phyloP scores from a whole-genome alignment of 345 rosid genomes.

The Kernera saxatilis region DNA sequence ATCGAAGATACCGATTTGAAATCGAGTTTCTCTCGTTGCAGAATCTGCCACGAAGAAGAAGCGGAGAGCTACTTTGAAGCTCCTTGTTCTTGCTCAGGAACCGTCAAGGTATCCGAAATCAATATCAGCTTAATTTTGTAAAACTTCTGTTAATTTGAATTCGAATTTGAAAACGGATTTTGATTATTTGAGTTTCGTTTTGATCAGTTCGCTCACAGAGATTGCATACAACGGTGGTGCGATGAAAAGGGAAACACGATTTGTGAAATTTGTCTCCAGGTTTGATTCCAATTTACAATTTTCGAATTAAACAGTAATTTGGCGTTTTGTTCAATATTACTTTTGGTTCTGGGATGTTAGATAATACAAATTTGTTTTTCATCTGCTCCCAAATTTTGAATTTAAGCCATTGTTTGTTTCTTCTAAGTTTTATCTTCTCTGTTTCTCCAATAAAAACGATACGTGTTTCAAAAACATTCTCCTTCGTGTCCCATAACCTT shows the following conservation, averaged over 20 bases:
- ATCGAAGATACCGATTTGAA: constrained; percentile 41
- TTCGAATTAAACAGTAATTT: background rate
- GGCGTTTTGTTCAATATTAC: background rate
- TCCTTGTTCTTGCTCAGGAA: constrained; percentile 94
- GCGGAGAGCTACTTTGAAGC: constrained; percentile 76
- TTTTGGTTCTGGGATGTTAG: background rate
- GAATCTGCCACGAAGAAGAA: constrained; percentile 87
- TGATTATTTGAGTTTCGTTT: background rate
- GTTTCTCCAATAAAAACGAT: background rate
- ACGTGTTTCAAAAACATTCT: background rate
- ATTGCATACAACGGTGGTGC: constrained; percentile 97
- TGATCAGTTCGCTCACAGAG: constrained; percentile 46
- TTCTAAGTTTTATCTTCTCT: background rate
- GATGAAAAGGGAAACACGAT: constrained; percentile 88
- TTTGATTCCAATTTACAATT: constrained; percentile 1
- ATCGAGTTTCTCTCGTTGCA: constrained; percentile 32
- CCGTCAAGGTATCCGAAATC: constrained; percentile 56
- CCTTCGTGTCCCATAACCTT: constrained; percentile 3
- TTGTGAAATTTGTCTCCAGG: constrained; percentile 97
- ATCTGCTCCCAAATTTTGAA: background rate
- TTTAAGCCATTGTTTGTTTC: background rate
- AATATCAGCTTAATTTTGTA: background rate
- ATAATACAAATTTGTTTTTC: background rate
- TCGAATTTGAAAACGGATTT: background rate
- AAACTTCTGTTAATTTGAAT: background rate